Base-by-base conservation (phyloP, 257 asterid species). In the Fraxinus excelsior region DNA sequence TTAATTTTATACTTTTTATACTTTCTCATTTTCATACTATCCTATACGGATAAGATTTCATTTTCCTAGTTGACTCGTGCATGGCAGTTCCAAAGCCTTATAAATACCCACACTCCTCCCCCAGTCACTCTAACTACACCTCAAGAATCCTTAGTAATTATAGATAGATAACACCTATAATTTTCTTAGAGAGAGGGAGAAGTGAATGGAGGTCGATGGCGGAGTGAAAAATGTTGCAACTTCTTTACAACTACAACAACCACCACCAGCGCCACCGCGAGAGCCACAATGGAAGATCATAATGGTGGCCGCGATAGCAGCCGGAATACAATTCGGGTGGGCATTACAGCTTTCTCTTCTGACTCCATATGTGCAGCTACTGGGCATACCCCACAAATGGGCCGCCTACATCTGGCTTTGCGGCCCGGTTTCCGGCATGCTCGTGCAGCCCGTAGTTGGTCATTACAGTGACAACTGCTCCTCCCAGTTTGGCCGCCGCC, bases 311-410 rank as follows among this genome's bases (percentile, higher is more conserved):
- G 82, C 92, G 40, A 94, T 92, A 37, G 98, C 97, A 0, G 94
- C 97, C 67, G 98, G 98, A 12, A 85, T 94, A 7, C 98, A 94
- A 49, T 94, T 94, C 80, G 98, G 98, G 56, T 92, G 98, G 98
- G 97, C 98, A 8, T 82, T 94, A 7, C 98, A 94, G 77, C 92
- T 94, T 3, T 94, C 98, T 5, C 87, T 94, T 14, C 78, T 94
- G 1, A 94, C 98, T 2, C 98, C 98, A 0, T 94, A 94, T 76
- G 97, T 94, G 5, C 97, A 94, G 87, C 86, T 94, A 5, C 76
- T 94, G 23, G 98, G 98, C 0, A 86, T 94, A 9, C 91, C 97
- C 25, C 98, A 94, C 72, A 44, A 46, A 0, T 86, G 88, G 87
- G 92, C 98, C 1, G 84, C 98, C 56, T 88, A 83, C 73, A 90